A percentile compares a stretch with the other conserved stretches of the same genome.
phyloP scores from a whole-genome alignment of 2,329 filamentous ascomycete species.

The Fusarium solani-melongenae region DNA sequence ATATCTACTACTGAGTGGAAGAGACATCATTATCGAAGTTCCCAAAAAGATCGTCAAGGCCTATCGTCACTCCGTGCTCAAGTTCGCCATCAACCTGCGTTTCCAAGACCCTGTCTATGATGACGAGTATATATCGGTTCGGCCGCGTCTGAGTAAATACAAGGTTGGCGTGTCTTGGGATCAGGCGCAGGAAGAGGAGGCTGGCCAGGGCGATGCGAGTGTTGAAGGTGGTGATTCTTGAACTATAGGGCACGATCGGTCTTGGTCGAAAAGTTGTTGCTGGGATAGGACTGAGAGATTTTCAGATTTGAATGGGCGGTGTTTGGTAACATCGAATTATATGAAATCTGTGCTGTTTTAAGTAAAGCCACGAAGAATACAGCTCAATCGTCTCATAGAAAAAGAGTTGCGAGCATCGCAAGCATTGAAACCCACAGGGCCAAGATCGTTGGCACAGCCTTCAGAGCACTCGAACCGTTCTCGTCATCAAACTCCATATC shows the following conservation, averaged over 20 bases:
- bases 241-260: neutral
- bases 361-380: neutral
- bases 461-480: neutral
- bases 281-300: neutral
- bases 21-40: constrained; percentile 5
- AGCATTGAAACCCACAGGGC: neutral
- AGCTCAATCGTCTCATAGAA: neutral
- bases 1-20: constrained; percentile 13
- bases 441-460: neutral
- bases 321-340: neutral
- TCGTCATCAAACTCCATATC: neutral
- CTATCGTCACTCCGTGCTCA: neutral
- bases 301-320: too few relatives aligned
- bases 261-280: neutral
- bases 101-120: neutral
- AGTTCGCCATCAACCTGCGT: neutral
- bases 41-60: neutral
- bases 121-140: neutral
- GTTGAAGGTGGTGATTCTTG: neutral
- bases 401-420: neutral
- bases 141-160: neutral
- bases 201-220: neutral
- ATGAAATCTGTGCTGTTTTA: neutral
- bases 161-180: too few relatives aligned
- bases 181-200: neutral